phyloP scores from a whole-genome alignment of 108 stramenopile genomes.

The Cyclotella kingstonii region DNA sequence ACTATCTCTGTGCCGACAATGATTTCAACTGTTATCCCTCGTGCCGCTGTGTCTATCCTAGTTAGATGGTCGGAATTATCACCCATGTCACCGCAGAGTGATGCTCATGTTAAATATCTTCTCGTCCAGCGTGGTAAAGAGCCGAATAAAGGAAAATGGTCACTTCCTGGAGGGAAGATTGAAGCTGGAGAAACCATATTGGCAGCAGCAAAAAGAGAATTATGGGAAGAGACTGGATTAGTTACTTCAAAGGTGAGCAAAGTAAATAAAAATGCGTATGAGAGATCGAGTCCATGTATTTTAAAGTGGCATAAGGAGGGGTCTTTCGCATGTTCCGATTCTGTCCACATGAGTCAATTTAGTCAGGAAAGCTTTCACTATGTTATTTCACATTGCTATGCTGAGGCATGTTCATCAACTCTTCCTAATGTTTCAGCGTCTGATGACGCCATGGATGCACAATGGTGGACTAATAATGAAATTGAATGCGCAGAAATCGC shows the following conservation, averaged over 20 bases:
- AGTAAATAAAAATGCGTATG: neutral
- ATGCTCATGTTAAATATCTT: constrained; percentile 30
- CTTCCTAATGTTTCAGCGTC: constrained; percentile 34
- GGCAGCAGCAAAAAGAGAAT: constrained; percentile 54
- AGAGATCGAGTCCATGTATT: neutral
- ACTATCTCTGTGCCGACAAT: neutral
- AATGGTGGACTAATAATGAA: constrained; percentile 38
- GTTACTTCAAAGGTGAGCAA: neutral
- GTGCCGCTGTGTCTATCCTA: constrained; percentile 65
- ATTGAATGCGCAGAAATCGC: constrained; percentile 20
- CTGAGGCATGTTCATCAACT: constrained; percentile 13
- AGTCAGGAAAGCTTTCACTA: constrained; percentile 22
- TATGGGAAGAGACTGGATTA: constrained; percentile 63
- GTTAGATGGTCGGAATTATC: constrained; percentile 36
- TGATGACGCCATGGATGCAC: constrained; percentile 49
- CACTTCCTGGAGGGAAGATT: constrained; percentile 68
- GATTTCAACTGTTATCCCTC: constrained; percentile 26
- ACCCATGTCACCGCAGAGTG: neutral
- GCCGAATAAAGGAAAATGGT: constrained; percentile 69
- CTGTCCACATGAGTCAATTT: constrained; percentile 24
- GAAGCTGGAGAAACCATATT: constrained; percentile 58
- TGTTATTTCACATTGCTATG: constrained; percentile 48
- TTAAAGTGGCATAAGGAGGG: constrained; percentile 41
- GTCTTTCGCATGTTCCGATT: constrained; percentile 47
- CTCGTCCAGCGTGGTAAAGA: constrained; percentile 65